Evolutionary conservation across 768 basidiomycete genomes (phyloP), one percentile per base, ranked within the genome.

Genomic region (Leucocoprinus leucothites): DNA sequence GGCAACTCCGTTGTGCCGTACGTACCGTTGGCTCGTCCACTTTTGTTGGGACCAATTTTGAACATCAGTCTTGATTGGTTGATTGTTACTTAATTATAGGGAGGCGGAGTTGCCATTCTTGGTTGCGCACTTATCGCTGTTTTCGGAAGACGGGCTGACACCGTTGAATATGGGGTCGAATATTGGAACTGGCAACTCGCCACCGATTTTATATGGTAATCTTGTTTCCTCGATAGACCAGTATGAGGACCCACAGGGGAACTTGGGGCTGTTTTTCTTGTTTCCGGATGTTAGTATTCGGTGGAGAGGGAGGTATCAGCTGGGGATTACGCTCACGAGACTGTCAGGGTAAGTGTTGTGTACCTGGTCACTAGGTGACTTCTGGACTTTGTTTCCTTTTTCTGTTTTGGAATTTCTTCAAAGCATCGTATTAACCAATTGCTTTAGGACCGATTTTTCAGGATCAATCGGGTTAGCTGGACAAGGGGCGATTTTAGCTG

Each of bases 241-340:
- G 48, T 74, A 94, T 63, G 82, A 87, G 58, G 90, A 96, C 67
- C 77, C 89, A 36, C 84, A 89, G 67, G 91, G 91, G 54, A 84
- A 86, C 48, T 76, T 78, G 63, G 89, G 93, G n/a, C 74, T 91
- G 43, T 94, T 89, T 69, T 94, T 97, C 63, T 71, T 94, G 51
- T 97, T 95, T 64, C 87, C 94, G 6, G 94, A 97, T 69, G 91
- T 91, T 63, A 92, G 91, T 66, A 83, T 96, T 54, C 82, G 91
- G 16, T 81, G 81, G 74, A 77, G 82, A 22, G 94, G 94, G 7
- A 80, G 77, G 16, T 97, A 86, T 71, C 82, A 84, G 64, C 76
- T 95, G 52, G 82, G 84, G 49, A 78, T 93, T 52, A 85, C 81
- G 48, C 76, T 95, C 49, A 75, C 91, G 69, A 80, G 82, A 64